Base-by-base conservation (phyloP, 2,329 filamentous ascomycete species). In the Pseudogymnoascus verrucosus region DNA sequence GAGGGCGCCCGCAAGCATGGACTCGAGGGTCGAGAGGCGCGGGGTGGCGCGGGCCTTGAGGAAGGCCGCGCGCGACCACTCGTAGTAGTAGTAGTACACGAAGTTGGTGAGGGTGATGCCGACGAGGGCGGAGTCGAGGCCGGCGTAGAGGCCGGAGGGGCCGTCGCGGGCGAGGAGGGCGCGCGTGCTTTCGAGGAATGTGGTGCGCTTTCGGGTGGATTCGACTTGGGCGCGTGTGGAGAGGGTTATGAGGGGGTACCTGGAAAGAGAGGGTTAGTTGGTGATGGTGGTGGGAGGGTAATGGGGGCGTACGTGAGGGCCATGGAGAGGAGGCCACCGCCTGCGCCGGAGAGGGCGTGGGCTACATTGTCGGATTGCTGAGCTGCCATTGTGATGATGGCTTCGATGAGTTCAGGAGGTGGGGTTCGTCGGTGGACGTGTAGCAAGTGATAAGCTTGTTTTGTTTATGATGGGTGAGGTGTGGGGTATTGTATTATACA, bases 31-130 rank as follows among this genome's bases (percentile, higher is more conserved):
- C 16, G 91, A 95, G 74, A 99, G 88, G 75, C 92, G 93, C 78
- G 86, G 89, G 66, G 84, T 87, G 64, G 87, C 84, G 67, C 91
- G 87, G 63, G 89, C 81, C 71, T 85, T 87, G 64, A 82, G 76
- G 79, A 98, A 97, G 74, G 89, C 89, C 61, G 89, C 83, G 65
- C 93, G 88, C 67, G 92, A 95, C 90, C 91, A 99, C 80, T 99
- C 95, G 78, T 98, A 99, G 93, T 91, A 99, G 82, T 98, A 99
- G 80, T 99, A 99, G 83, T 99, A 99, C 59, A 99, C 93, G 75
- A 99, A 99, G 81, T 99, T 99, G 71, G 95, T 99, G 70, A 99
- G 88, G 76, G 90, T 95, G 80, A 99, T 98, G 75, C 95, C 95
- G 76, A 99, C 97, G 54, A 99, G 82, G 61, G 95, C 95, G 67